Percentiles rank a stretch among this genome's conserved stretches.
These are phyloP conservation scores for Trypanosoma brucei DNA, from an alignment of 208 protist genomes.

Conservation along the genomic window DNA sequence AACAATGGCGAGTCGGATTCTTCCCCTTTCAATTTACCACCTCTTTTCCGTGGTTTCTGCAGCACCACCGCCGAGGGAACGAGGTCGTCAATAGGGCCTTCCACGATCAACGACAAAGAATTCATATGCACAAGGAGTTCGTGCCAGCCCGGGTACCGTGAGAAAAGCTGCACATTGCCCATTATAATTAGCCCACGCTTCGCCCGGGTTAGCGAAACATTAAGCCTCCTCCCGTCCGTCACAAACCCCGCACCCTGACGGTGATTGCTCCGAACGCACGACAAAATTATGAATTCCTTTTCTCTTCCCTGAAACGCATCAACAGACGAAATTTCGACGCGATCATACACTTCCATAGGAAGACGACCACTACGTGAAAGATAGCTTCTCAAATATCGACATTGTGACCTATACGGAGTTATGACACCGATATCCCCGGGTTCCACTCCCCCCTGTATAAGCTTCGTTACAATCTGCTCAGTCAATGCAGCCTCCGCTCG, in stretches of 20 bases:
- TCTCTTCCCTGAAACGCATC: slow-evolving; percentile 97
- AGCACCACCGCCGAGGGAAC: slow-evolving; percentile 18
- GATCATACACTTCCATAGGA: slow-evolving; percentile 60
- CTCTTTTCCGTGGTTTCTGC: slow-evolving; percentile 19
- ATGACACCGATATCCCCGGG: slow-evolving; percentile 95
- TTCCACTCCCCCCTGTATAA: slow-evolving; percentile 65
- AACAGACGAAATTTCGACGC: slow-evolving; percentile 92
- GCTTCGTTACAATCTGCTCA: slow-evolving; percentile 91
- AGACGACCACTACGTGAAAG: slow-evolving; percentile 82
- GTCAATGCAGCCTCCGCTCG: slow-evolving; percentile 80
- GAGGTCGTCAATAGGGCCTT: slow-evolving; percentile 17
- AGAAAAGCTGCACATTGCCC: slow-evolving; percentile 93
- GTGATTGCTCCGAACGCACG: slow-evolving; percentile 95
- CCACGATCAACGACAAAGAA: slow-evolving; percentile 21
- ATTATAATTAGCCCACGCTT: slow-evolving; percentile 95
- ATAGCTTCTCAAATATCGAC: slow-evolving; percentile 85
- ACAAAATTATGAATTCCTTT: slow-evolving; percentile 98
- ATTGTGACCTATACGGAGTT: slow-evolving; percentile 97
- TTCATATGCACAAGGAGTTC: slow-evolving; percentile 15
- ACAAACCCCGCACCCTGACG: slow-evolving; percentile 96
- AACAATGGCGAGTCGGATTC: too few relatives aligned
- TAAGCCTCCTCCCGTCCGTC: slow-evolving; percentile 92
- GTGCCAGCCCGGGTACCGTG: slow-evolving; percentile 17
- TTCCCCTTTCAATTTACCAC: background rate
- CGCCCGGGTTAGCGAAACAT: slow-evolving; percentile 97